Percentiles rank a stretch among this genome's conserved stretches.
These are phyloP conservation scores for Phytophthora palmivora DNA, from an alignment of 352 stramenopile genomes.

Conservation along the genomic window DNA sequence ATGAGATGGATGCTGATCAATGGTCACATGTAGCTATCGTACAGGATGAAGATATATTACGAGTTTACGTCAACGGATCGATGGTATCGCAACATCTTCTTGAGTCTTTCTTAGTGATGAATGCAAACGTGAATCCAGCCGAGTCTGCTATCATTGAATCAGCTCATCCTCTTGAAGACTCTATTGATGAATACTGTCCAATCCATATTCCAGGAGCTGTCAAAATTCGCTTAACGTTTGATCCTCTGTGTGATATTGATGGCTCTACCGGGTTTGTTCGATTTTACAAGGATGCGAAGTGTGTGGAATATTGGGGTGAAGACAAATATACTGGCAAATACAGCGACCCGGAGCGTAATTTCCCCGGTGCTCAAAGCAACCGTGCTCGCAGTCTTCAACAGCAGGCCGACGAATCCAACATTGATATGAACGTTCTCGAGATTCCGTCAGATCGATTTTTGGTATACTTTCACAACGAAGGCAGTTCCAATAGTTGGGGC, in stretches of 20 bases:
- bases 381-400: constrained; percentile 42
- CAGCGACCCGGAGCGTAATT: constrained; percentile 77
- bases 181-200: constrained; percentile 69
- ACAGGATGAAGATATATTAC: constrained; percentile 65
- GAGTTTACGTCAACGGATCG: constrained; percentile 73
- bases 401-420: constrained; percentile 19
- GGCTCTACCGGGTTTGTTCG: constrained; percentile 68
- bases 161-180: constrained; percentile 55
- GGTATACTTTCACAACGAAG: constrained; percentile 77
- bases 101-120: constrained; percentile 70
- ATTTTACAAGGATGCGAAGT: constrained; percentile 74
- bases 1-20: constrained; percentile 59
- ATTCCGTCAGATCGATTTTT: constrained; percentile 75
- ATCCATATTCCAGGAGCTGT: constrained; percentile 75
- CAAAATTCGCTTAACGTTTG: constrained; percentile 80
- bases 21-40: constrained; percentile 78
- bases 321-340: constrained; percentile 78
- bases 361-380: constrained; percentile 72
- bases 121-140: constrained; percentile 42
- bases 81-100: constrained; percentile 70
- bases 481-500: constrained; percentile 63
- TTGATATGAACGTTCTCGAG: constrained; percentile 48
- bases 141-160: constrained; percentile 74
- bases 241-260: constrained; percentile 73
- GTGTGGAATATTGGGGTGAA: constrained; percentile 76